A percentile compares a stretch with the other conserved stretches of the same genome.
Conservation (phyloP, 1,139 yeast genomes). For the Lipomyces yarrowii region DNA sequence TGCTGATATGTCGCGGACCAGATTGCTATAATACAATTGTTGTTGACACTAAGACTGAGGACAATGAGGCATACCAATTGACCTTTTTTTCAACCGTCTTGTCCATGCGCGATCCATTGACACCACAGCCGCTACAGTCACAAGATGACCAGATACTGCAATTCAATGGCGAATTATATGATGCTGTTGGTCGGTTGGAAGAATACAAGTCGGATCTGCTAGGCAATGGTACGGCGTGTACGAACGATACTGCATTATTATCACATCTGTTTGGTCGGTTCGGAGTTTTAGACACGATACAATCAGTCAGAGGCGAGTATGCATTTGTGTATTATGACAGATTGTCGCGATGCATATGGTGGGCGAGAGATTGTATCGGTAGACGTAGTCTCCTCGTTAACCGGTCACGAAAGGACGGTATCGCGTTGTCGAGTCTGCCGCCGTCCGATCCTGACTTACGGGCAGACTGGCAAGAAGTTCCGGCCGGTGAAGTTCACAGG, state of each 20-base stretch:
- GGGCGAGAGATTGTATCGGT: conserved; percentile 85
- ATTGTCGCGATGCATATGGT: conserved; percentile 52
- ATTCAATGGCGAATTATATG: conserved; percentile 82
- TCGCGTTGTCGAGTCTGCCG: conserved; percentile 41
- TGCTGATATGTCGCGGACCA: conserved; percentile 33
- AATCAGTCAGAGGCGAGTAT: conserved; percentile 72
- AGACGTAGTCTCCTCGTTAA: conserved; percentile 69
- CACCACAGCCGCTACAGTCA: conserved; percentile 61
- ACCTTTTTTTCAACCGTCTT: conserved; percentile 68
- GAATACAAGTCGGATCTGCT: conserved; percentile 14
- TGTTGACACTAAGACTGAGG: background rate
- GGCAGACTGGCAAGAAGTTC: conserved; percentile 38
- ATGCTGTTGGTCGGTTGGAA: conserved; percentile 11
- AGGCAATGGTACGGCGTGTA: conserved; percentile 18
- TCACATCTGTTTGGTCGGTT: conserved; percentile 37
- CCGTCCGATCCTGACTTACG: conserved; percentile 25
- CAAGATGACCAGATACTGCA: conserved; percentile 46
- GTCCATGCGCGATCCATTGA: conserved; percentile 76
- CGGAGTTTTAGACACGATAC: conserved; percentile 39
- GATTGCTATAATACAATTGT: conserved; percentile 21
- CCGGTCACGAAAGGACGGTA: conserved; percentile 32
- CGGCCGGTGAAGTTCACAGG: conserved; percentile 38
- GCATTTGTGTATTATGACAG: conserved; percentile 63
- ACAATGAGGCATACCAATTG: conserved; percentile 31
- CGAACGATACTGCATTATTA: conserved; percentile 56